Conservation (phyloP, 192 early-diverging fungal genomes). For the Dispira simplex region DNA sequence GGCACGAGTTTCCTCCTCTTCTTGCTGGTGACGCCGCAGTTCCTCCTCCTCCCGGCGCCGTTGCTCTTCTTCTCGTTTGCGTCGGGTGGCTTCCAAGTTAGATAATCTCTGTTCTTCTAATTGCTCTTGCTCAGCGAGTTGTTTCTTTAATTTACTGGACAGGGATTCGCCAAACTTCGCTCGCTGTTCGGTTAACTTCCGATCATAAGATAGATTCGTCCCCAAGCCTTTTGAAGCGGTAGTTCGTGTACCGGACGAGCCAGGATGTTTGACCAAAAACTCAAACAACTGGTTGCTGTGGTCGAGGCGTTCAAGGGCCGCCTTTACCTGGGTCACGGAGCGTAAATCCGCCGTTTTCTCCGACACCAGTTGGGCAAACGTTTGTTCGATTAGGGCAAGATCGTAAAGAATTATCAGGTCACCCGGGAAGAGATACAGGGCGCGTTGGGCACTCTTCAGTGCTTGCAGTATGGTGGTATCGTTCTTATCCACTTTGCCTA, state of each 20-base stretch:
- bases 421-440: constrained; percentile 28
- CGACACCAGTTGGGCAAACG: constrained; percentile 60
- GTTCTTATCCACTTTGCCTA: constrained; percentile 46
- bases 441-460: constrained; percentile 31
- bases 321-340: constrained; percentile 34
- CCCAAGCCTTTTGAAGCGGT: constrained; percentile 23
- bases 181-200: constrained; percentile 43
- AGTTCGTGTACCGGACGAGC: constrained; percentile 9
- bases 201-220: constrained; percentile 30
- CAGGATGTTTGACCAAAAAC: constrained; percentile 16
- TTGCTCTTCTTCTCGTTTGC: constrained; percentile 35
- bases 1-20: constrained; percentile 28
- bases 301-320: constrained; percentile 40
- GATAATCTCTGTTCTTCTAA: constrained; percentile 38
- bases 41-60: constrained; percentile 20
- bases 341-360: constrained; percentile 49
- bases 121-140: constrained; percentile 36
- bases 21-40: constrained; percentile 17
- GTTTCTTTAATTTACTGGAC: constrained; percentile 31
- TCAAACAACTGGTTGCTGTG: constrained; percentile 19
- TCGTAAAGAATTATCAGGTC: constrained; percentile 45
- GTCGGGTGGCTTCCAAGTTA: constrained; percentile 30
- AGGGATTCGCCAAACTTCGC: constrained; percentile 43
- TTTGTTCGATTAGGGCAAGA: constrained; percentile 71
- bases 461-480: constrained; percentile 39